Base-by-base conservation (phyloP, 352 stramenopile species). In the Phytopythium cucurbitacearum region DNA sequence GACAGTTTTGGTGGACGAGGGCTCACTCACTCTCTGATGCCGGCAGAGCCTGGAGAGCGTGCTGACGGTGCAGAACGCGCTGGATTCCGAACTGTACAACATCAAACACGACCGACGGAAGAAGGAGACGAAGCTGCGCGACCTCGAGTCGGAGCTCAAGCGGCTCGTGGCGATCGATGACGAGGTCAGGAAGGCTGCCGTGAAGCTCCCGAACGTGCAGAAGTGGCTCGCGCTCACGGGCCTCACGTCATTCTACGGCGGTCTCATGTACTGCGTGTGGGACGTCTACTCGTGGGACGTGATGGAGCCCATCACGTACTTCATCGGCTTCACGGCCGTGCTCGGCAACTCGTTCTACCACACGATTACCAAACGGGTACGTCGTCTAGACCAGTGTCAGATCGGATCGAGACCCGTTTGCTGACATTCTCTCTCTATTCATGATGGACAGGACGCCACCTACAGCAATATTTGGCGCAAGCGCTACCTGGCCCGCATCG, bases 251-350 rank as follows among this genome's bases (percentile, higher is more conserved):
- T 80, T 92, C 60, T 92, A 92, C 63, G 71, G 76, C 15, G 59
- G 64, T 21, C 62, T 91, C 43, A 89, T 88, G 76, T 93, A 91
- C 64, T 73, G 74, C 21, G 82, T 93, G 43, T 93, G 82, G 82
- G 76, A 93, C 39, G 82, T 93, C 35, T 93, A 93, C 57, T 93
- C 82, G 50, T 95, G 85, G 85, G 85, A 95, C 56, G 76, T 95
- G 48, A 95, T 95, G 85, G 85, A 95, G 60, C 85, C 85, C 16
- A 91, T 95, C 55, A 92, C 85, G 61, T 95, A 95, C 65, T 94
- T 94, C 59, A 89, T 95, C 65, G 80, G 82, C 49, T 94, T 94
- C 57, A 89, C 81, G n/a, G 78, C 78, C 28, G 81, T 94, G 42
- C 52, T 94, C 38, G 76, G 71, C 48, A 85, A 87, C 53, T 86